phyloP scores from a whole-genome alignment of 1,139 yeast genomes.

The Magnusiomyces suaveolens region DNA sequence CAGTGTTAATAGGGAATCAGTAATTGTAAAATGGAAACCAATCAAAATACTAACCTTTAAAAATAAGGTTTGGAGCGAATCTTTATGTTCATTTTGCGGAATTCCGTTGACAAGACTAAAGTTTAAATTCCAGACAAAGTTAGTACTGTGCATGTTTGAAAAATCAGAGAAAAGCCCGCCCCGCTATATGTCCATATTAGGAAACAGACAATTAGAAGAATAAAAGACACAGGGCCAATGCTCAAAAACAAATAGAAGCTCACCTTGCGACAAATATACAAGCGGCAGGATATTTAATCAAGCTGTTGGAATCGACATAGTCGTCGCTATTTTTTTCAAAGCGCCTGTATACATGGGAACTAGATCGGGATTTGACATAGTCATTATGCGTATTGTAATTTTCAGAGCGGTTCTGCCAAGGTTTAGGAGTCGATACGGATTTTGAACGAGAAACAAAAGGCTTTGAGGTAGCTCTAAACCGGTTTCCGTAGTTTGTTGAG shows the following conservation, averaged over 20 bases:
- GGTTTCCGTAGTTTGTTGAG: background rate
- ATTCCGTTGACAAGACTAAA: slow-evolving; percentile 15
- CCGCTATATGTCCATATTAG: background rate
- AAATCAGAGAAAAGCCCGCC: background rate
- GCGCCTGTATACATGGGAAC: background rate
- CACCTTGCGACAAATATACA: slow-evolving; percentile 74
- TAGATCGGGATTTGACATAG: background rate
- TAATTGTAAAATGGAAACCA: slow-evolving; percentile 31
- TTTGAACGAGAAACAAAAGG: slow-evolving; percentile 1
- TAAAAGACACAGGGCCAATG: background rate
- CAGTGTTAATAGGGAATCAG: slow-evolving; percentile 1
- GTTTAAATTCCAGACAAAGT: background rate
- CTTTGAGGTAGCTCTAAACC: background rate
- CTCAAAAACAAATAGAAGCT: slow-evolving; percentile 9
- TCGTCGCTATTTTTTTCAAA: background rate
- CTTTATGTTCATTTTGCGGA: slow-evolving; percentile 12
- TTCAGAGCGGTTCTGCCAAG: background rate
- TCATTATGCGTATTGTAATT: background rate
- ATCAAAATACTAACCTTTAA: slow-evolving; percentile 25
- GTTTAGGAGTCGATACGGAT: background rate
- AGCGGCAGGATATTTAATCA: slow-evolving; percentile 47
- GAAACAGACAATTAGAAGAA: background rate
- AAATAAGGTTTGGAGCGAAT: slow-evolving; percentile 49
- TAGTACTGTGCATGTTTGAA: background rate
- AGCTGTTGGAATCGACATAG: background rate